A percentile compares a stretch with the other conserved stretches of the same genome.
These are phyloP conservation scores for Ustilago nuda DNA, from an alignment of 1,284 basidiomycete genomes.

Conservation along the genomic window DNA sequence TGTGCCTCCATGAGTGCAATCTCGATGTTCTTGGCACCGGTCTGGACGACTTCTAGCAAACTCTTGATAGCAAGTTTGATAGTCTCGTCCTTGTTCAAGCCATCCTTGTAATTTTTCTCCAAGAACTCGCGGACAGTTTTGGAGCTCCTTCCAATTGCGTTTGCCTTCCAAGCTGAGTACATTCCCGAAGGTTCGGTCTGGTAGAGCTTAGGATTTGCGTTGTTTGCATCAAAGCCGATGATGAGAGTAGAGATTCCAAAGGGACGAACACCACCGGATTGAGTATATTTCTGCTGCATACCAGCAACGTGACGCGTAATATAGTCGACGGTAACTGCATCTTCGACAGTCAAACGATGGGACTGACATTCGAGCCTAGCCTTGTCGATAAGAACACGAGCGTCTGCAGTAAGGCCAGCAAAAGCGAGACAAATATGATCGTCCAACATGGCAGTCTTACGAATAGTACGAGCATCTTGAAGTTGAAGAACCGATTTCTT, in stretches of 20 bases:
- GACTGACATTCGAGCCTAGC: conserved; percentile 97
- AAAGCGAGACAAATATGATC: conserved; percentile 98
- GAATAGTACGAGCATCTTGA: conserved; percentile 95
- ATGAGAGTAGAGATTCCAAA: conserved; percentile 98
- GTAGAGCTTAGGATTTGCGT: conserved; percentile 87
- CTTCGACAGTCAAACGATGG: conserved; percentile 96
- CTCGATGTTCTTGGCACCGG: conserved; percentile 86
- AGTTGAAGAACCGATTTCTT: conserved; percentile 98
- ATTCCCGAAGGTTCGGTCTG: conserved; percentile 98
- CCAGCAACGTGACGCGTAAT: conserved; percentile 98
- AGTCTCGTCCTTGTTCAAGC: conserved; percentile 85
- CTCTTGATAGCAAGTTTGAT: conserved; percentile 97
- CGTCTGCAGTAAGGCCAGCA: conserved; percentile 96
- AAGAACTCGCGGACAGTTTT: conserved; percentile 99
- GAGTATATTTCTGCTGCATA: conserved; percentile 98
- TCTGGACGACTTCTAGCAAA: conserved; percentile 97
- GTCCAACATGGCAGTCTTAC: conserved; percentile 98
- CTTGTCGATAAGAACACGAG: conserved; percentile 96
- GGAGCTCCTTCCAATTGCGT: conserved; percentile 94
- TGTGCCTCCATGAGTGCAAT: conserved; percentile 66
- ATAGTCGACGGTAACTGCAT: conserved; percentile 97
- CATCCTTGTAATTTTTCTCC: conserved; percentile 97
- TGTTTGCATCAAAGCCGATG: conserved; percentile 95
- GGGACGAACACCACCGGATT: conserved; percentile 97
- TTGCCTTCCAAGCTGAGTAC: conserved; percentile 98